Conservation (phyloP, 169 alveolate genomes). For the Blepharisma undulans region DNA sequence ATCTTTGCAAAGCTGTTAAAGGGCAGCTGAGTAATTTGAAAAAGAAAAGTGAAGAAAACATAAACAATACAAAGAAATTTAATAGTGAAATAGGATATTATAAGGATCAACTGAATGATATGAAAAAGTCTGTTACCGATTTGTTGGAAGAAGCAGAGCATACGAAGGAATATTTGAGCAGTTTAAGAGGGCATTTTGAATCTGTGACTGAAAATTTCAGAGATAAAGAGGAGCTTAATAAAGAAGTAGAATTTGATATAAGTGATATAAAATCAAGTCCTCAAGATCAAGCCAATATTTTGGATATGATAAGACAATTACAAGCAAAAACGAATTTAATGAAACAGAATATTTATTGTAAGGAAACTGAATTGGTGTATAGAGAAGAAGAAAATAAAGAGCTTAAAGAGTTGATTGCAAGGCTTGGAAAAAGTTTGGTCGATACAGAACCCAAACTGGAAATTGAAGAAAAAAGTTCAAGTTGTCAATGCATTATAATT, state of each 20-base stretch:
- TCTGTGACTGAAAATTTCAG: not conserved
- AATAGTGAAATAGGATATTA: not conserved
- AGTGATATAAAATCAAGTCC: not conserved
- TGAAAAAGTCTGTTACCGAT: not conserved
- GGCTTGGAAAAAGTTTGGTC: not conserved
- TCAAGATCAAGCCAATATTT: not conserved
- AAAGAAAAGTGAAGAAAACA: not conserved
- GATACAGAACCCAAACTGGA: not conserved
- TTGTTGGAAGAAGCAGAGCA: not conserved
- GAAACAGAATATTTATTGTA: not conserved
- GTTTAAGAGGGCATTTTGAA: not conserved
- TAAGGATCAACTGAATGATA: not conserved
- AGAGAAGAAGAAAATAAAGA: not conserved
- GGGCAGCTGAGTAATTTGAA: not conserved
- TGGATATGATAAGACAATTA: not conserved
- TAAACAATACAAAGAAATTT: not conserved
- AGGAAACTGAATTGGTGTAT: not conserved
- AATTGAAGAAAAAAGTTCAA: not conserved
- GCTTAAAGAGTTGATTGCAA: not conserved
- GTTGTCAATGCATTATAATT: not conserved
- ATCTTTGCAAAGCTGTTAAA: not conserved
- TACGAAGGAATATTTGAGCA: not conserved
- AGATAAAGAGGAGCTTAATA: not conserved
- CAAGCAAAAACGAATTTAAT: not conserved
- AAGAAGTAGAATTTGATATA: not conserved